phyloP scores from a whole-genome alignment of 768 basidiomycete species.

The Hydnomerulius pinastri region DNA sequence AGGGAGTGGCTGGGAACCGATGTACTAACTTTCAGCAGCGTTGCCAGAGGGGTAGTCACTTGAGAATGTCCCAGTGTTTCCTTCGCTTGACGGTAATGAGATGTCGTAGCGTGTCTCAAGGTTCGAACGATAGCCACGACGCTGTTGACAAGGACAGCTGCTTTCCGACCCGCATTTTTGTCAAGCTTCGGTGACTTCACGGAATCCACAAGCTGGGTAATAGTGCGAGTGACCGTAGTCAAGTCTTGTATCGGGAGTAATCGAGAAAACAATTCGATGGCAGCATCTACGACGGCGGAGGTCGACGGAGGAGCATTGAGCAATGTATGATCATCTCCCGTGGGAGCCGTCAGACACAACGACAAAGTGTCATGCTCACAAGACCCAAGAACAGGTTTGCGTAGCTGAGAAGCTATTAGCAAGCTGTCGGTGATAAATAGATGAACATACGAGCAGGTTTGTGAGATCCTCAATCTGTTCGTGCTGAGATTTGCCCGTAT shows the following conservation, averaged over 20 bases:
- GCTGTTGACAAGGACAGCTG: constrained; percentile 82
- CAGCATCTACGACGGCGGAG: constrained; percentile 84
- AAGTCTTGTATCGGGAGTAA: constrained; percentile 80
- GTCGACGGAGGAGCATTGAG: constrained; percentile 73
- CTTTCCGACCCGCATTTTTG: constrained; percentile 81
- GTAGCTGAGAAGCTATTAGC: constrained; percentile 28
- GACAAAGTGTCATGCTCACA: constrained; percentile 85
- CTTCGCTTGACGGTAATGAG: constrained; percentile 56
- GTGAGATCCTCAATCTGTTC: constrained; percentile 83
- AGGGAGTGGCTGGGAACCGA: constrained; percentile 4
- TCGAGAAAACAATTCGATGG: constrained; percentile 83
- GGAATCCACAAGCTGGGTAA: constrained; percentile 63
- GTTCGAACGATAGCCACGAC: constrained; percentile 72
- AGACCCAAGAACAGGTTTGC: constrained; percentile 78
- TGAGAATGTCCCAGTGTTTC: constrained; percentile 69
- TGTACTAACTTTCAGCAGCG: constrained; percentile 73
- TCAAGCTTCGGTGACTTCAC: constrained; percentile 79
- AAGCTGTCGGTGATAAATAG: background rate
- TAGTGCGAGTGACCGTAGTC: constrained; percentile 50
- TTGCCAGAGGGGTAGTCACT: constrained; percentile 60
- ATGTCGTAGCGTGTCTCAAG: constrained; percentile 56
- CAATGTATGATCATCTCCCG: constrained; percentile 45
- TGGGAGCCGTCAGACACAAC: constrained; percentile 55
- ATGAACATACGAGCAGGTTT: constrained; percentile 64
- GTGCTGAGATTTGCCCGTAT: constrained; percentile 55